These are phyloP conservation scores for Durusdinium trenchii DNA, from an alignment of 73 alveolate genomes.

Conservation along the genomic window DNA sequence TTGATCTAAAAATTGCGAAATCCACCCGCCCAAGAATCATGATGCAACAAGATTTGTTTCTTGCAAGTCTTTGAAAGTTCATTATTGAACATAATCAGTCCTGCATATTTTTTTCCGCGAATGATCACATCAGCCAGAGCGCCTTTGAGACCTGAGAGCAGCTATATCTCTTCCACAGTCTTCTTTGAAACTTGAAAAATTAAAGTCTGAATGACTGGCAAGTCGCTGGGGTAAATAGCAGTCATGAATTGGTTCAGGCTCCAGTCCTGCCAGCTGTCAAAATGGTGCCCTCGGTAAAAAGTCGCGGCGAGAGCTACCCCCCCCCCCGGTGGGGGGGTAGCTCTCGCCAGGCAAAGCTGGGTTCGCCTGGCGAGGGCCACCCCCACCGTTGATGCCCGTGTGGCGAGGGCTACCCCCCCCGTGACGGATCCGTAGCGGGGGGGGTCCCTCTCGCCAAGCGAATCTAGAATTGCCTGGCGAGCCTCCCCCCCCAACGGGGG, in stretches of 20 bases:
- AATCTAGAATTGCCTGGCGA: background rate
- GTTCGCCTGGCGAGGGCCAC: constrained; percentile 20
- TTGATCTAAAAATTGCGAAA: background rate
- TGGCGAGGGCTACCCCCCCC: constrained; percentile 29
- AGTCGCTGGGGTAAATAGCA: too few species aligned
- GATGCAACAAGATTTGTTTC: background rate
- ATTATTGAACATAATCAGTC: background rate
- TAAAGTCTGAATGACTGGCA: too few species aligned
- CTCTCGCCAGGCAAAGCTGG: constrained; percentile 43
- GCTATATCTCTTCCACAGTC: too few species aligned
- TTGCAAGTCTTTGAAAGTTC: background rate
- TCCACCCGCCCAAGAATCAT: background rate
- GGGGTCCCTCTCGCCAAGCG: constrained; percentile 31
- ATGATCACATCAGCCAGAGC: too few species aligned
- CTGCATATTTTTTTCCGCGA: too few species aligned
- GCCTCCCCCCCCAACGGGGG: background rate
- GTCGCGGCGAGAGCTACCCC: constrained; percentile 22
- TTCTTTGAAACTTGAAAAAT: too few species aligned
- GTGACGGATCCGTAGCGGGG: constrained; percentile 36
- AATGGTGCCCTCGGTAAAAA: too few species aligned
- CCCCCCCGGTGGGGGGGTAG: constrained; percentile 20
- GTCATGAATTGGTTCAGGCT: too few species aligned
- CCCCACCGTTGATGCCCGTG: constrained; percentile 14
- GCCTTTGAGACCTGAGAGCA: too few species aligned
- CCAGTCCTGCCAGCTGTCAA: too few species aligned